A percentile compares a stretch with the other conserved stretches of the same genome.
Evolutionary conservation across 371 early-diverging fungal species (phyloP).

Genomic region (Actinomortierella ambigua): DNA sequence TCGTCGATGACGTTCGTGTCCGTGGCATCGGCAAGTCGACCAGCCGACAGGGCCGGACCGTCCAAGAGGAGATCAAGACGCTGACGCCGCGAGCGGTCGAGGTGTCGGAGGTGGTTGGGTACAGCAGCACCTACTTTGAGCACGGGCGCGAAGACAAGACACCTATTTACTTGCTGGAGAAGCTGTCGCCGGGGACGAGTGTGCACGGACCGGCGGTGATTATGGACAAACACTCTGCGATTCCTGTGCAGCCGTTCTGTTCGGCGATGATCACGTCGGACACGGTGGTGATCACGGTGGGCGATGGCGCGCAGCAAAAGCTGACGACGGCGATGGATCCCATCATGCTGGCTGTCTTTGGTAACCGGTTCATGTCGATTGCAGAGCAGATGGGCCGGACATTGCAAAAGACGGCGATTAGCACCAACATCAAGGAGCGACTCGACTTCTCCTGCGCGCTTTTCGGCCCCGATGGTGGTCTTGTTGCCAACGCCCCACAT

Average conservation of each 20-base stretch:
- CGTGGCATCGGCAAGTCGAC: constrained; percentile 80
- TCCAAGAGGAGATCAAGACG: constrained; percentile 50
- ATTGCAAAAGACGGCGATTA: constrained; percentile 92
- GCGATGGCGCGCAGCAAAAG: constrained; percentile 49
- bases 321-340: constrained; percentile 75
- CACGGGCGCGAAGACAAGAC: constrained; percentile 69
- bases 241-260: constrained; percentile 86
- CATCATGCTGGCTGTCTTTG: constrained; percentile 89
- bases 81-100: constrained; percentile 41
- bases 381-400: constrained; percentile 98
- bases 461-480: constrained; percentile 92
- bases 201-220: constrained; percentile 90
- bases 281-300: constrained; percentile 78
- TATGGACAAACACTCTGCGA: constrained; percentile 86
- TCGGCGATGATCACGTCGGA: constrained; percentile 73
- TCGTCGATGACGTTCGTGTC: constrained; percentile 93
- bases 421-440: constrained; percentile 97
- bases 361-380: constrained; percentile 97
- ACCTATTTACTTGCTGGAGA: constrained; percentile 73
- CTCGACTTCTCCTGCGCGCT: constrained; percentile 96
- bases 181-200: constrained; percentile 65
- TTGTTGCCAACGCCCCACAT: constrained; percentile 94
- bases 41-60: constrained; percentile 34
- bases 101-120: constrained; percentile 28
- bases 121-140: constrained; percentile 82